These are phyloP conservation scores for Aspergillus leporis DNA, from an alignment of 495 filamentous ascomycete species.

Conservation along the genomic window DNA sequence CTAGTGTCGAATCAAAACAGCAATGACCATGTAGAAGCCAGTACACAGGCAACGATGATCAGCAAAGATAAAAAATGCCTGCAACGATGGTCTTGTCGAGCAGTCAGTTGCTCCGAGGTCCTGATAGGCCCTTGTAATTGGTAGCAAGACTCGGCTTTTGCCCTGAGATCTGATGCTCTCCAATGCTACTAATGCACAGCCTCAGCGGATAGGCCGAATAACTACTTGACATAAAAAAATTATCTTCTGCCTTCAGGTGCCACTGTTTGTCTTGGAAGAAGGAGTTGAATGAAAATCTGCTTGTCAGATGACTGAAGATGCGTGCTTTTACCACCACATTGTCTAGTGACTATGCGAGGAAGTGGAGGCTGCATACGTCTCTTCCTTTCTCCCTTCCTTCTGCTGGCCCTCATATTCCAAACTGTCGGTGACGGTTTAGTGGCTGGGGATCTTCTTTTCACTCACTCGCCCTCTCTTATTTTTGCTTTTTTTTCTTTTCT, in stretches of 20 bases:
- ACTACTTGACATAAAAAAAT: not conserved
- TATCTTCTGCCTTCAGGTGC: not conserved
- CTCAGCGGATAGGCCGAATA: not conserved
- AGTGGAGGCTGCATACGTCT: constrained; percentile 19
- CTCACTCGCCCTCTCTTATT: not conserved
- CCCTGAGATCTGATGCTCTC: not conserved
- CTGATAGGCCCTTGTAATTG: not conserved
- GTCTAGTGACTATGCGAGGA: not conserved
- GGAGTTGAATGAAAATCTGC: constrained; percentile 11
- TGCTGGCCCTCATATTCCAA: constrained; percentile 2
- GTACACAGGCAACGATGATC: not conserved
- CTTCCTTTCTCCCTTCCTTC: constrained; percentile 1
- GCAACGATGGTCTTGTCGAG: not conserved
- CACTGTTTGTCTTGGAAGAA: constrained; percentile 2
- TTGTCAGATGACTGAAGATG: constrained; percentile 16
- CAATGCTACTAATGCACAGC: not conserved
- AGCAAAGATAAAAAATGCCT: not conserved
- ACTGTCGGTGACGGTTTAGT: constrained; percentile 11
- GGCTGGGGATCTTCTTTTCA: constrained; percentile 6
- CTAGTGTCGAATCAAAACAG: not conserved
- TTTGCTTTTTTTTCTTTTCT: constrained; percentile 5
- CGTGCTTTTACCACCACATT: not conserved
- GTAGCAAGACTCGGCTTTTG: constrained; percentile 2
- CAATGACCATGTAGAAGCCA: not conserved
- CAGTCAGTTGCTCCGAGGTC: not conserved